These are phyloP conservation scores for Bipolaris cookei DNA, from an alignment of 2,329 filamentous ascomycete species.

Conservation along the genomic window DNA sequence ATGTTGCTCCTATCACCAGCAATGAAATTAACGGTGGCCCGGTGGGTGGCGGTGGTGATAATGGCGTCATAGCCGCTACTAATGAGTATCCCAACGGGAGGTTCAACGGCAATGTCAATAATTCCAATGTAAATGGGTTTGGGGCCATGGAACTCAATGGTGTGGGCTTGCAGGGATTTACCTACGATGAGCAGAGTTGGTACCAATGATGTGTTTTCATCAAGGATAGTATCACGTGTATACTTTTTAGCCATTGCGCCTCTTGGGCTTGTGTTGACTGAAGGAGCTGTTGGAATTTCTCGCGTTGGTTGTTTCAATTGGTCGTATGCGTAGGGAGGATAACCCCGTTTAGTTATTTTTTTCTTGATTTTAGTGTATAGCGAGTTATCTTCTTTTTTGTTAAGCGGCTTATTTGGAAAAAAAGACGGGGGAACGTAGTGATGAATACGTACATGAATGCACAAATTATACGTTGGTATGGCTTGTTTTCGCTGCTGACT, in stretches of 20 bases:
- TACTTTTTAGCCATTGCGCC: not conserved
- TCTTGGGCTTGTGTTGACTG: not conserved
- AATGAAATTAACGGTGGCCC: constrained; percentile 29
- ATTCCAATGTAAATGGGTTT: constrained; percentile 13
- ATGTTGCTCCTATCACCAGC: constrained; percentile 2
- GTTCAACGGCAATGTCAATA: constrained; percentile 7
- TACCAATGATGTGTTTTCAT: constrained; percentile 20
- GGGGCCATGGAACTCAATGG: constrained; percentile 13
- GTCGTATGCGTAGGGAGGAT: no score
- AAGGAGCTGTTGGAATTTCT: no score
- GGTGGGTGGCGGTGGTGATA: constrained; percentile 17
- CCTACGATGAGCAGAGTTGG: constrained; percentile 37
- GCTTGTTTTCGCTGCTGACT: no score
- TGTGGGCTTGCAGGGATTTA: constrained; percentile 28
- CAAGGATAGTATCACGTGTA: not conserved
- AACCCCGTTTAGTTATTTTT: no score
- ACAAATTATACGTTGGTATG: no score
- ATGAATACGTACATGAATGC: no score
- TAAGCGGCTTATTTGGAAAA: no score
- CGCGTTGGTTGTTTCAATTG: no score
- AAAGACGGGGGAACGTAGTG: no score
- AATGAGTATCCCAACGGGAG: constrained; percentile 21
- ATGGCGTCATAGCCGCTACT: not conserved
- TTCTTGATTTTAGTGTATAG: no score
- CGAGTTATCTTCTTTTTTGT: no score